Evolutionary conservation across 2,329 filamentous ascomycete species (phyloP).

Genomic region (Exophiala mesophila): DNA sequence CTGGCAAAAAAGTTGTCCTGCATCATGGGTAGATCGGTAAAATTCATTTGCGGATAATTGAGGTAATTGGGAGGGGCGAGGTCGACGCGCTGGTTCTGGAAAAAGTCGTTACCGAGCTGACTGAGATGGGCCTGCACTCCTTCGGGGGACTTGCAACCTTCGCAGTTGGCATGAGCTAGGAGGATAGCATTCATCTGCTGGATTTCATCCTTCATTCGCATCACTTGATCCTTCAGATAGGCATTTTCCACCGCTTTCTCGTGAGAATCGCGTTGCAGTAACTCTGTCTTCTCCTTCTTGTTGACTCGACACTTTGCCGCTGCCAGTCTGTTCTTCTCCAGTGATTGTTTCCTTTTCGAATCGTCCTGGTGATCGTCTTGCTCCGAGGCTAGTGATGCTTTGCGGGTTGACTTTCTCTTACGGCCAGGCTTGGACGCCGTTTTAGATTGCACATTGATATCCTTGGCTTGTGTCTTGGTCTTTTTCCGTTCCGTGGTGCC

Average conservation of each 20-base stretch:
- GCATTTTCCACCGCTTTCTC: slow-evolving; percentile 27
- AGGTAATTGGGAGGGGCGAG: slow-evolving; percentile 9
- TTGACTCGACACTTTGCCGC: slow-evolving; percentile 28
- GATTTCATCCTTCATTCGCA: slow-evolving; percentile 27
- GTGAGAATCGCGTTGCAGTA: slow-evolving; percentile 26
- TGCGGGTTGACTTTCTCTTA: slow-evolving; percentile 23
- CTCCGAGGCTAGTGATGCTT: slow-evolving; percentile 14
- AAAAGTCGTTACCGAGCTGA: slow-evolving; percentile 23
- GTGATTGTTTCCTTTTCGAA: slow-evolving; percentile 26
- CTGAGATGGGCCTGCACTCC: slow-evolving; percentile 25
- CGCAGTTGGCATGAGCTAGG: slow-evolving; percentile 25
- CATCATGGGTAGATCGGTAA: slow-evolving; percentile 13
- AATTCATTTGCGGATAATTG: slow-evolving; percentile 14
- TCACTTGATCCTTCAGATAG: slow-evolving; percentile 27
- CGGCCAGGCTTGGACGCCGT: slow-evolving; percentile 14
- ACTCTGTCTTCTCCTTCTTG: slow-evolving; percentile 28
- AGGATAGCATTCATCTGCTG: slow-evolving; percentile 27
- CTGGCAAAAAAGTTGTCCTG: slow-evolving; percentile 19
- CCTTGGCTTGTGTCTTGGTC: slow-evolving; percentile 15
- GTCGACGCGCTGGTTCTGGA: slow-evolving; percentile 18
- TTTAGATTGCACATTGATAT: slow-evolving; percentile 4
- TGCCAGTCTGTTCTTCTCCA: slow-evolving; percentile 27
- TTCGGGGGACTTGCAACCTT: slow-evolving; percentile 26
- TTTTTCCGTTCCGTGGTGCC: slow-evolving; percentile 16
- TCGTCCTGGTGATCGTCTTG: slow-evolving; percentile 14